These are phyloP conservation scores for Papiliotrema fonsecae DNA, from an alignment of 1,284 basidiomycete genomes.

Conservation along the genomic window DNA sequence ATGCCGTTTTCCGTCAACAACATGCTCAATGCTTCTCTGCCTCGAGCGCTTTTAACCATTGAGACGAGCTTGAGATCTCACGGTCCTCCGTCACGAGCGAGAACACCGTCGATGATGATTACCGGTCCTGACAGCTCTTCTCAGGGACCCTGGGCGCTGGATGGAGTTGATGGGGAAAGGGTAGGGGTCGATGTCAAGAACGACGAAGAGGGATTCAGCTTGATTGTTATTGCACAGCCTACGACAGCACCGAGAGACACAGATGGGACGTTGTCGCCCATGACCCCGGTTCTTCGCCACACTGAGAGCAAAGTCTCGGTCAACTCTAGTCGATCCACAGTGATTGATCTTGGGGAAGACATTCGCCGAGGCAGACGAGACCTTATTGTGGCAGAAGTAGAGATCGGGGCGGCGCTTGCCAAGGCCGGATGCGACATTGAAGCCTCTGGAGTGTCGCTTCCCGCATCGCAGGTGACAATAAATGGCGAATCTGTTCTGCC, in stretches of 20 bases:
- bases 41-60: slow-evolving; percentile 63
- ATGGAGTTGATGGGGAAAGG: slow-evolving; percentile 27
- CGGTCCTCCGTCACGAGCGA: slow-evolving; percentile 59
- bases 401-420: slow-evolving; percentile 28
- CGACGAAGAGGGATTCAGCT: slow-evolving; percentile 23
- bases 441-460: slow-evolving; percentile 33
- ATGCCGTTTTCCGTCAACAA: slow-evolving; percentile 83
- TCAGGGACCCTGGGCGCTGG: slow-evolving; percentile 32
- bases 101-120: slow-evolving; percentile 56
- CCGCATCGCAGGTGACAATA: slow-evolving; percentile 40
- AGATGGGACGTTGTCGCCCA: slow-evolving; percentile 17
- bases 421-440: slow-evolving; percentile 36
- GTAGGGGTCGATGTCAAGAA: slow-evolving; percentile 33
- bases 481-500: slow-evolving; percentile 15
- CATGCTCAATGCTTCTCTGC: slow-evolving; percentile 71
- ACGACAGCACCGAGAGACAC: slow-evolving; percentile 6
- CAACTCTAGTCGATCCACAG: slow-evolving; percentile 29
- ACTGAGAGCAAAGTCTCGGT: slow-evolving; percentile 28
- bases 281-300: slow-evolving; percentile 25
- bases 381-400: slow-evolving; percentile 35
- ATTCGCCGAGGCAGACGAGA: slow-evolving; percentile 36
- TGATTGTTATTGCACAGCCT: slow-evolving; percentile 39
- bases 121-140: slow-evolving; percentile 26
- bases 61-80: slow-evolving; percentile 63
- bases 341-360: slow-evolving; percentile 39